Conservation (phyloP, 148 eudicot genomes). For the Rhododendron vialii region DNA sequence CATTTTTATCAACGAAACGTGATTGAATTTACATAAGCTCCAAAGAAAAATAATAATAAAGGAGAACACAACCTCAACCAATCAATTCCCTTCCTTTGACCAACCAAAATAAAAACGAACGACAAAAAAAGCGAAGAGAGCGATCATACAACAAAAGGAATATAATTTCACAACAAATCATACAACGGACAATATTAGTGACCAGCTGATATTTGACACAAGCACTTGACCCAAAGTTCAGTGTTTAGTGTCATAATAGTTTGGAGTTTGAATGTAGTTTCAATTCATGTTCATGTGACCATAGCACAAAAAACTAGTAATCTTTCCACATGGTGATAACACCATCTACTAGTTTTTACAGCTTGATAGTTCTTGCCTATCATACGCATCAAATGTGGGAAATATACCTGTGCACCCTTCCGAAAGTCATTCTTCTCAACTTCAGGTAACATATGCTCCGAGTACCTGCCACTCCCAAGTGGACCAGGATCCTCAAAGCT, state of each 20-base stretch:
- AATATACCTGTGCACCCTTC: slow-evolving; percentile 91
- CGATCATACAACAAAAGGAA: not conserved
- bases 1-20: not conserved
- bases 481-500: slow-evolving; percentile 99
- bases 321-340: not conserved
- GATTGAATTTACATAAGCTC: not conserved
- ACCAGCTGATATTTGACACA: not conserved
- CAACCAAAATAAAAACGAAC: not conserved
- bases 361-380: not conserved
- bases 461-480: slow-evolving; percentile 89
- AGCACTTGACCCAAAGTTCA: not conserved
- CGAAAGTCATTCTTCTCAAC: slow-evolving; percentile 74
- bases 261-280: not conserved
- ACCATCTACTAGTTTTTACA: not conserved
- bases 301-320: not conserved
- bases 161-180: not conserved
- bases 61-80: not conserved
- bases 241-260: not conserved
- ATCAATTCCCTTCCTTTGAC: not conserved
- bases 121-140: not conserved
- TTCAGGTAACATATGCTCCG: slow-evolving; percentile 86
- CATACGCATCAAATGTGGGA: not conserved
- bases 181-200: not conserved
- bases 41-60: not conserved
- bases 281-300: not conserved